Percentiles rank a stretch among this genome's conserved stretches.
These are phyloP conservation scores for Paramarasmius palmivorus DNA, from an alignment of 1,284 basidiomycete species.

Conservation along the genomic window DNA sequence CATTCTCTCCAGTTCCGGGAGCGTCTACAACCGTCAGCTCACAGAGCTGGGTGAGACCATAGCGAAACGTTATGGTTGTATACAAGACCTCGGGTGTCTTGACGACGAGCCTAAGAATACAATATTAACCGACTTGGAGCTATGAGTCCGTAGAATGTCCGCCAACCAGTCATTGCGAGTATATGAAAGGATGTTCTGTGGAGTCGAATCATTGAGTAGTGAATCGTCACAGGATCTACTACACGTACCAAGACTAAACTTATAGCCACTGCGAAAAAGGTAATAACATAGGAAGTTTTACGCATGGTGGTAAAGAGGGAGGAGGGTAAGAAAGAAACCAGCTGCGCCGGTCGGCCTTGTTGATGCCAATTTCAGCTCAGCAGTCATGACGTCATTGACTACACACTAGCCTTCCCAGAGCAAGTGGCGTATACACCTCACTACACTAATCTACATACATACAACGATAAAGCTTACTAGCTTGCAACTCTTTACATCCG, in stretches of 20 bases:
- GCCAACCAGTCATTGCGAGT: constrained; percentile 65
- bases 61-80: constrained; percentile 49
- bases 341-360: background rate
- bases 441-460: background rate
- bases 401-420: too few species aligned
- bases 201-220: constrained; percentile 6
- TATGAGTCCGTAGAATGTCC: constrained; percentile 1
- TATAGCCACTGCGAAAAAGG: constrained; percentile 52
- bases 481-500: too few species aligned
- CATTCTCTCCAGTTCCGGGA: constrained; percentile 44
- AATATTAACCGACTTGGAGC: too few species aligned
- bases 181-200: constrained; percentile 60
- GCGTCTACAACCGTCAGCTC: constrained; percentile 50
- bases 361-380: constrained; percentile 4
- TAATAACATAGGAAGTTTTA: constrained; percentile 63
- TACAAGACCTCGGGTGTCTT: constrained; percentile 47
- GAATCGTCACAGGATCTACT: constrained; percentile 2
- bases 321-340: background rate
- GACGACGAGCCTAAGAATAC: constrained; percentile 53
- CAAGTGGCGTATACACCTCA: background rate
- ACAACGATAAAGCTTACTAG: too few species aligned
- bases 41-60: constrained; percentile 62
- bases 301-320: constrained; percentile 40
- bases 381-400: too few species aligned
- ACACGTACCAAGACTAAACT: constrained; percentile 55